phyloP scores from a whole-genome alignment of 78 protist genomes.

The Dictyostelium intermedium region DNA sequence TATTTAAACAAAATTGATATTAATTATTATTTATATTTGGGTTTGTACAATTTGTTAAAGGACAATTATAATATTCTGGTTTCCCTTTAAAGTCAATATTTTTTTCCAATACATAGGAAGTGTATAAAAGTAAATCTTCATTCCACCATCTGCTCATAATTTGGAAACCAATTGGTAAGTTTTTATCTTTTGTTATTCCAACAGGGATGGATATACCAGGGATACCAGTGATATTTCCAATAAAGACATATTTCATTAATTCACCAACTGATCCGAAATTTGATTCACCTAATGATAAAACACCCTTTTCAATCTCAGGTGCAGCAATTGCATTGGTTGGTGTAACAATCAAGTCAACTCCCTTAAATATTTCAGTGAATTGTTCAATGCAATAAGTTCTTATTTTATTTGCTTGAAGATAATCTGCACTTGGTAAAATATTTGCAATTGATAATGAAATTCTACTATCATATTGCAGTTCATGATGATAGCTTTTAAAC shows the following conservation, averaged over 20 bases:
- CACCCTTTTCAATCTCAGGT: slow-evolving; percentile 44
- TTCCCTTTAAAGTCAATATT: slow-evolving; percentile 15
- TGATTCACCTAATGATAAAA: slow-evolving; percentile 11
- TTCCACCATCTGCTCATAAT: slow-evolving; percentile 82
- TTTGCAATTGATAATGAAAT: slow-evolving; percentile 26
- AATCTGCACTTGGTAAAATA: slow-evolving; percentile 9
- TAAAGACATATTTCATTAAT: slow-evolving; percentile 55
- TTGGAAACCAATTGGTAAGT: slow-evolving; percentile 84
- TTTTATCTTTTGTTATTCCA: slow-evolving; percentile 1
- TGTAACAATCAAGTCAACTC: slow-evolving; percentile 49
- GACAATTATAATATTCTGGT: slow-evolving; percentile 30
- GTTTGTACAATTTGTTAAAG: neutral
- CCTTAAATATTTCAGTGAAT: slow-evolving; percentile 32
- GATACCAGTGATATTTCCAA: slow-evolving; percentile 76
- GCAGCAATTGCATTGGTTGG: slow-evolving; percentile 51
- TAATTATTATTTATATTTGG: no score
- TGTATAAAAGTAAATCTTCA: slow-evolving; percentile 61
- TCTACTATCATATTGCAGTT: slow-evolving; percentile 54
- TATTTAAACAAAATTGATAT: no score
- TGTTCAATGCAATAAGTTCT: slow-evolving; percentile 35
- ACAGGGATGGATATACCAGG: slow-evolving; percentile 80
- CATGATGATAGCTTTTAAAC: neutral
- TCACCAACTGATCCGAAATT: slow-evolving; percentile 27
- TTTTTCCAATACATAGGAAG: slow-evolving; percentile 55
- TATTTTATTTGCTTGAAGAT: slow-evolving; percentile 23